phyloP scores from a whole-genome alignment of 257 asterid genomes.

The Lycium ferocissimum region DNA sequence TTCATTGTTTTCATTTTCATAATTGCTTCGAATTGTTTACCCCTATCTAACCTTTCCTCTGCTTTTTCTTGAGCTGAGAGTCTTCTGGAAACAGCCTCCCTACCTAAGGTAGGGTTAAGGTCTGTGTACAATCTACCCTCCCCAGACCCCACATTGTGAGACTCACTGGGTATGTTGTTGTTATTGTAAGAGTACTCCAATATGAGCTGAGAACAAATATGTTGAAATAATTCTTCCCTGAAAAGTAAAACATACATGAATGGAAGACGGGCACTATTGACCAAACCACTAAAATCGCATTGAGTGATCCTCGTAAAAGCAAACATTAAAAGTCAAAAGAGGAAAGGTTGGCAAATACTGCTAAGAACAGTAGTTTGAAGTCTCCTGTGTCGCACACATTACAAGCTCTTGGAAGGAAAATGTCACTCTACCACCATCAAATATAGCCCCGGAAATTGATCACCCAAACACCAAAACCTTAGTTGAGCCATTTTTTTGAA shows the following conservation, averaged over 20 bases:
- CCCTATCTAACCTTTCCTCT: too few species aligned
- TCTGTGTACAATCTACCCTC: too few species aligned
- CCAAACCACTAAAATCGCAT: background rate
- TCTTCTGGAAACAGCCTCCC: too few species aligned
- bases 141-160: too few species aligned
- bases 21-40: too few species aligned
- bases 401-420: background rate
- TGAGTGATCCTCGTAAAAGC: background rate
- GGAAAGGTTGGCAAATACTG: background rate
- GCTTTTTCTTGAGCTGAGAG: too few species aligned
- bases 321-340: background rate
- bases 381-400: background rate
- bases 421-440: background rate
- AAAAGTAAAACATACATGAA: background rate
- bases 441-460: background rate
- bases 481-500: background rate
- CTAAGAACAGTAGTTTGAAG: background rate
- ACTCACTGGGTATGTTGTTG: too few species aligned
- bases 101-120: too few species aligned
- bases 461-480: background rate
- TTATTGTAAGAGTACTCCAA: background rate
- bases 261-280: background rate
- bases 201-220: background rate
- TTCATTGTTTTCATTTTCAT: too few species aligned
- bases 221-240: background rate